Conservation (phyloP, 108 stramenopile genomes). For the Skeletonema costatum region DNA sequence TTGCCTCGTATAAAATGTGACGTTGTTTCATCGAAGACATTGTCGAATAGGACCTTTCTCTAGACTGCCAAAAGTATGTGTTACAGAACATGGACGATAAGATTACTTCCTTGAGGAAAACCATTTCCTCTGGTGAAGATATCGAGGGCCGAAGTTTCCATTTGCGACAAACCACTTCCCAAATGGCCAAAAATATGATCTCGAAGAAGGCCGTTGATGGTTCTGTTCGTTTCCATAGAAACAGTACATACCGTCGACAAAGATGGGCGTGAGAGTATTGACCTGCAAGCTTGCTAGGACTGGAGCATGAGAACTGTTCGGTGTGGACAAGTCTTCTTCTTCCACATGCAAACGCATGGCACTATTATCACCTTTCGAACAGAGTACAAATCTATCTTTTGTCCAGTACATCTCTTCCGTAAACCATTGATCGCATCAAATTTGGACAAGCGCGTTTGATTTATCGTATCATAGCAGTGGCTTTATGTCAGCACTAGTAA, state of each 20-base stretch:
- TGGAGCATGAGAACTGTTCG: conserved; percentile 13
- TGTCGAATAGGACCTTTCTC: conserved; percentile 66
- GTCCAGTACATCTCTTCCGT: conserved; percentile 68
- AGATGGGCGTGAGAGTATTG: conserved; percentile 41
- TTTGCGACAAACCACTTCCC: conserved; percentile 57
- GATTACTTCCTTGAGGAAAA: conserved; percentile 86
- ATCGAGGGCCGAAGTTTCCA: conserved; percentile 53
- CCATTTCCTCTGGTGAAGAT: conserved; percentile 68
- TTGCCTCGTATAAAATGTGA: conserved; percentile 20
- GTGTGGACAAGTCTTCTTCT: conserved; percentile 38
- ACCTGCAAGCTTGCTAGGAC: conserved; percentile 13
- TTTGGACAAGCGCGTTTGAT: conserved; percentile 65
- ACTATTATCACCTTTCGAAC: conserved; percentile 38
- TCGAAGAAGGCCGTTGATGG: conserved; percentile 53
- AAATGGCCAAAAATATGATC: conserved; percentile 80
- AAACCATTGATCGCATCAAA: conserved; percentile 54
- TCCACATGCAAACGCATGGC: conserved; percentile 39
- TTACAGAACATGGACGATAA: conserved; percentile 90
- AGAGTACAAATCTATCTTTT: conserved; percentile 56
- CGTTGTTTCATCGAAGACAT: conserved; percentile 41
- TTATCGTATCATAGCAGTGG: conserved; percentile 85
- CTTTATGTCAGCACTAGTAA: conserved; percentile 82
- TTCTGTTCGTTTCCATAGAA: conserved; percentile 45
- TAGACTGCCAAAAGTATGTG: conserved; percentile 88
- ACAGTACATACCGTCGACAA: conserved; percentile 52